Evolutionary conservation across 805 yeast genomes (phyloP).

Genomic region (Komagataella kurtzmanii): DNA sequence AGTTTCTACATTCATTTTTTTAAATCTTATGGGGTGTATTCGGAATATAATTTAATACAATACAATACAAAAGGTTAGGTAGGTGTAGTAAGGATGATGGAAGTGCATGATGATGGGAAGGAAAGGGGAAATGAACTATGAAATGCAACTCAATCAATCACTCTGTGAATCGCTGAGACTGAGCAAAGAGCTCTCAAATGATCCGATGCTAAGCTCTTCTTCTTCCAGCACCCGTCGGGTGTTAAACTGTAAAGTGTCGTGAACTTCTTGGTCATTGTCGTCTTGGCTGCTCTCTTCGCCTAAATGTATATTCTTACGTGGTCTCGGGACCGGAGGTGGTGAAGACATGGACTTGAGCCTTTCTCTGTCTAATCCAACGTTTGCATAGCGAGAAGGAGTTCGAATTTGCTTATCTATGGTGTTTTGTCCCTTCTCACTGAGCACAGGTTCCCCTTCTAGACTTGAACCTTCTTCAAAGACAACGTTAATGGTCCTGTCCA

Average conservation of each 20-base stretch:
- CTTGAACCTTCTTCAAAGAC: background rate
- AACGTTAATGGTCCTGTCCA: background rate
- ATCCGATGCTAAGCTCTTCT: background rate
- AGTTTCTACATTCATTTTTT: background rate
- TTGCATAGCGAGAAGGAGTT: background rate
- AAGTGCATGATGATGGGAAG: background rate
- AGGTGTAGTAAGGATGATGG: background rate
- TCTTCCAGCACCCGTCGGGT: constrained; percentile 2
- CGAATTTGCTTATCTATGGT: background rate
- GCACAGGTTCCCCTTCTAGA: background rate
- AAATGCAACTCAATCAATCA: background rate
- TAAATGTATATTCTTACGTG: background rate
- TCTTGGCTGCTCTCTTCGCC: background rate
- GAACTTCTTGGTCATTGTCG: background rate
- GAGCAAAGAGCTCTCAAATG: background rate
- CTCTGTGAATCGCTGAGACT: background rate
- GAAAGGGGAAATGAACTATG: background rate
- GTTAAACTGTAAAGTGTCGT: background rate
- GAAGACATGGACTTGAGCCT: background rate
- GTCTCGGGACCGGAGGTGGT: constrained; percentile 1
- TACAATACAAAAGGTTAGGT: background rate
- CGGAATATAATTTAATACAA: background rate
- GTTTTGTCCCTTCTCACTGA: background rate
- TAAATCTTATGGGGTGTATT: background rate
- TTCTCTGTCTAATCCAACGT: background rate